Evolutionary conservation across 352 stramenopile species (phyloP), one percentile per base, ranked within the genome.

Genomic region (Blastocystis sp.): DNA sequence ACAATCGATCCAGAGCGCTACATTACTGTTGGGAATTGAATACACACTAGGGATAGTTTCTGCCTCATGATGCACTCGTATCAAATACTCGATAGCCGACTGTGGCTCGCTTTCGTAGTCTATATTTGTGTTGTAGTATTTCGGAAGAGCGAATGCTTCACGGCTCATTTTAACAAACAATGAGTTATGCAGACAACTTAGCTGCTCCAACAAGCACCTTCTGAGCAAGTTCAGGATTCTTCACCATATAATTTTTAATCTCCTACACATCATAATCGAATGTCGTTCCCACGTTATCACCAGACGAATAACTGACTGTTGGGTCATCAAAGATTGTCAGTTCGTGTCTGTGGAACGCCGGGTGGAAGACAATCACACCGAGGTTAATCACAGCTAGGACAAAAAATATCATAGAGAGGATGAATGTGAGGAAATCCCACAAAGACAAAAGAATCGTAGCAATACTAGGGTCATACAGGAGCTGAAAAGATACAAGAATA

Each of bases 81-180:
- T 39, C 73, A 85, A 85, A 30, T 85, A 85, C 53, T 85, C 73
- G 18, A 85, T 43, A 13, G 73, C 73, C 3, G 9, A 66, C 53
- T 66, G 50, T n/a, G 73, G 73, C n/a, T 85, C 53, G 8, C 73
- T 39, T 18, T 66, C 73, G 7, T 69, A 66, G 37, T 30, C 41
- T 20, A 85, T 85, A 34, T 85, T 85, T n/a, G 73, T 85, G 13
- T 53, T 53, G 34, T 45, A 85, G 73, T 85, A 85, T 30, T 85
- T 85, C 53, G 73, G 73, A 39, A 85, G 30, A 45, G 73, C 73
- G 20, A 85, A 85, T 11, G 73, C 73, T 65, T 34, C 50, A 68
- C n/a, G n/a, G 24, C 20, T 30, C 13, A 54, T 85, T 34, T 53
- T 3, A 43, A 85, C 73, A 85, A 85, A 85, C 73, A 85, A 8